A percentile compares a stretch with the other conserved stretches of the same genome.
Evolutionary conservation across 306 rosid species (phyloP).

Genomic region (Abrus precatorius): DNA sequence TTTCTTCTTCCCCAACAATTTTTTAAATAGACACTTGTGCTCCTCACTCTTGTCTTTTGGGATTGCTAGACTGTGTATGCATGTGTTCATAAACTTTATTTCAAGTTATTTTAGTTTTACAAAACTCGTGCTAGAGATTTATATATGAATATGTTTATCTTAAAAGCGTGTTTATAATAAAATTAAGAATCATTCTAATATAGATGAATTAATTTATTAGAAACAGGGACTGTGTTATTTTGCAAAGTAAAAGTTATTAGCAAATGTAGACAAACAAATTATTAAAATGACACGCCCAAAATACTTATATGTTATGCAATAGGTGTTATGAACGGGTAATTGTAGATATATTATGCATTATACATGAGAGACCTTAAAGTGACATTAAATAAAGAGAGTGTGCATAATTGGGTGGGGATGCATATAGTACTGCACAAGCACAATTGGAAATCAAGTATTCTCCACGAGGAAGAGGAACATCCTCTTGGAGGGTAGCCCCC

Average conservation of each 20-base stretch:
- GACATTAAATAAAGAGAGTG: conserved; percentile 2
- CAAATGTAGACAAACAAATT: not conserved
- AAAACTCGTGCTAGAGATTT: not conserved
- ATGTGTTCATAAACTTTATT: not conserved
- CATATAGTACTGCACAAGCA: not conserved
- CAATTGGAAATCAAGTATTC: not conserved
- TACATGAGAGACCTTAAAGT: not conserved
- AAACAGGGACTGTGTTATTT: too few relatives aligned
- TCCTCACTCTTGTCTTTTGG: not conserved
- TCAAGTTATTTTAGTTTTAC: not conserved
- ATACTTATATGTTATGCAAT: not conserved
- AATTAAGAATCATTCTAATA: too few relatives aligned
- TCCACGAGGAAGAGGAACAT: conserved; percentile 39
- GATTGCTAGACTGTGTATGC: not conserved
- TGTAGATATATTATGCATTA: too few relatives aligned
- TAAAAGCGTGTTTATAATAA: too few relatives aligned
- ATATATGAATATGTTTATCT: too few relatives aligned
- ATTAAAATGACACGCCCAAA: not conserved
- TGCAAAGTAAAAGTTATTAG: not conserved
- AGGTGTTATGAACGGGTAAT: too few relatives aligned
- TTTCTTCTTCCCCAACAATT: not conserved
- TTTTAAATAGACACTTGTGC: not conserved
- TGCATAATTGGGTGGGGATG: conserved; percentile 25
- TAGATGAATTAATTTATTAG: too few relatives aligned
- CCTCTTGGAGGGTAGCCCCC: conserved; percentile 47